Evolutionary conservation across 2,329 filamentous ascomycete species (phyloP), one percentile per base, ranked within the genome.

Genomic region (Nannizziopsis barbatae): DNA sequence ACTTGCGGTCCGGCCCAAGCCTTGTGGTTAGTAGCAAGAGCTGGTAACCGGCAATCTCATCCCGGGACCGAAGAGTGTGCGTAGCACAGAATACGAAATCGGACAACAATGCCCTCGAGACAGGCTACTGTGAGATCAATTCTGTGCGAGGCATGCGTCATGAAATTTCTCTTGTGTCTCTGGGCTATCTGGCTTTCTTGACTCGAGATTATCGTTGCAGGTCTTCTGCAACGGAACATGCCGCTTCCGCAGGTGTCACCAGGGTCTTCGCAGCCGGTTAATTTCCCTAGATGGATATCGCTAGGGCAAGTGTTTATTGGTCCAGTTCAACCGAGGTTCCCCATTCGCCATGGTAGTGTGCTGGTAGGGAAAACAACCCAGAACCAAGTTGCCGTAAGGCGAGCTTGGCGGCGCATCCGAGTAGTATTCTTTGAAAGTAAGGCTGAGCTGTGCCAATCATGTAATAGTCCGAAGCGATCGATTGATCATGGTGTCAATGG

Each of bases 361-460:
- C 37, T 22, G 35, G 36, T 6, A 30, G 2, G 30, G 22, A 17
- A 47, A 36, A 20, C 38, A 36, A 40, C 38, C 15, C 17, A 18
- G 35, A 36, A 1, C 18, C 9, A 36, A 27, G 31, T 36, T 15
- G 1, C 38, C 42, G 18, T 47, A 42, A 37, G 39, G 38, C 45
- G 20, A 39, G 18, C 45, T 47, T 47, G 37, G 45, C 38, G 9
- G 15, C 37, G 12, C 20, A 15, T 27, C 22, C 44, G 22, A 41
- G 37, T 41, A n/a, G 27, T 35, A 11, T 30, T 18, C 30, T 39
- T 18, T 37, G 15, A n/a, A 10, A 41, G 45, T 47, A 42, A 37
- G 45, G 37, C 38, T 47, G 38, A 42, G n/a, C 31, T 47, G 37
- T 36, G 36, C 45, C 45, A 47, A 42, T 42, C 17, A 42, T 17